Base-by-base conservation (phyloP, 257 asterid species). In the Linaria vulgaris region DNA sequence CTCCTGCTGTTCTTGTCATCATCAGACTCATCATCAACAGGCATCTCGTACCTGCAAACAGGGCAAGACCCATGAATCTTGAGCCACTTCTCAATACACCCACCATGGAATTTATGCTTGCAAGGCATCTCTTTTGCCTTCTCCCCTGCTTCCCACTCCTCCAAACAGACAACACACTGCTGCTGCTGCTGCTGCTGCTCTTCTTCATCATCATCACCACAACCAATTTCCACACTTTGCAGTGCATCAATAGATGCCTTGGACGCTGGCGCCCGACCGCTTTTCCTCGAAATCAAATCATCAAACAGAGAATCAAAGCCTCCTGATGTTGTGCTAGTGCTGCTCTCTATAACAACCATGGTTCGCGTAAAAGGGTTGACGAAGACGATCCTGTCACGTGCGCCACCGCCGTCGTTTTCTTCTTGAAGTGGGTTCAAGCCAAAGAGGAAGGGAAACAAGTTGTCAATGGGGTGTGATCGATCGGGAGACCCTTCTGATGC, bases 41-140 rank as follows among this genome's bases (percentile, higher is more conserved):
- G 95, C 96, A 89, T 86, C 45, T 79, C 78, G 51, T 82, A 64
- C 39, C 95, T 67, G 50, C 96, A 88, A 60, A 88, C 83, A 9
- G 96, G 96, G 78, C 96, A 86, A 19, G 95, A 72, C 16, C 95
- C 96, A 46, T 88, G 90, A 54, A 78, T 70, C 14, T 59, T 74
- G 72, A 88, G 48, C 96, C 96, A 88, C 22, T 78, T 86, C 58
- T 79, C 88, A 4, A 88, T 54, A 46, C 95, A 84, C 17, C 70
- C 76, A 1, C 75, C 80, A 48, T 83, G 91, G 64, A 86, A 88
- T 22, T 62, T 76, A 67, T 88, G 96, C 73, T 73, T 73, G 41
- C 96, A 88, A 2, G 96, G 95, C 88, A 88, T 88, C 38, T 77
- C 80, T 51, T 72, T 88, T 52, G 70, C 95, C 74, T 57, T 63